Evolutionary conservation across 768 basidiomycete species (phyloP).

Genomic region (Candolleomyces eurysporus): DNA sequence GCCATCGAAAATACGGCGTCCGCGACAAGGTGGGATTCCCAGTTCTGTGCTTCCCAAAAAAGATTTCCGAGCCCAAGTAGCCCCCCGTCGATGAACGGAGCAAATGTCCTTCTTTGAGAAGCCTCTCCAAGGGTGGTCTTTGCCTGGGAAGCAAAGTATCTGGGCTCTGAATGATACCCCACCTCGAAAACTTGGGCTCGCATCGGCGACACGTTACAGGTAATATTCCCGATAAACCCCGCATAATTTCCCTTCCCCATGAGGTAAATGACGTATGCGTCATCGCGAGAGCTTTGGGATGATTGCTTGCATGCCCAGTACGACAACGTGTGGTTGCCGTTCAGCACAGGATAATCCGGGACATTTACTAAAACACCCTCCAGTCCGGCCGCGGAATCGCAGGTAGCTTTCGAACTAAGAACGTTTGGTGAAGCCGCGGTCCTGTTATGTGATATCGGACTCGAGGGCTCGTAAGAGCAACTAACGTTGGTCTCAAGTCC

Average conservation of each 20-base stretch:
- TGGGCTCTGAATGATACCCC: slow-evolving; percentile 10
- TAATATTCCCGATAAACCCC: slow-evolving; percentile 13
- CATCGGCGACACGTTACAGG: slow-evolving; percentile 16
- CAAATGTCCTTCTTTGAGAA: neutral
- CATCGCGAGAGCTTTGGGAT: neutral
- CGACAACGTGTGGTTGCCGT: neutral
- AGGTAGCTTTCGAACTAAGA: no score
- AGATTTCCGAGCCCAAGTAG: neutral
- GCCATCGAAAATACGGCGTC: slow-evolving; percentile 15
- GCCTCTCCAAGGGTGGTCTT: neutral
- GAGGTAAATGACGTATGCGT: slow-evolving; percentile 14
- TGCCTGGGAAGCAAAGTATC: neutral
- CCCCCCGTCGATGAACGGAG: slow-evolving; percentile 1
- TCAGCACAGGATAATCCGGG: neutral
- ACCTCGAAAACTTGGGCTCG: slow-evolving; percentile 16
- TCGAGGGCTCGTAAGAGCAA: slow-evolving; percentile 15
- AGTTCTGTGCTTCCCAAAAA: neutral
- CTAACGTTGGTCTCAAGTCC: slow-evolving; percentile 17
- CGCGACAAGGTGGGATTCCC: neutral
- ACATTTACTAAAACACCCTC: neutral
- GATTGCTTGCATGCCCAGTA: slow-evolving; percentile 16
- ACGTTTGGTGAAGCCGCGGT: no score
- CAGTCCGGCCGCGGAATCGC: neutral
- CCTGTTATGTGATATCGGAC: slow-evolving; percentile 5
- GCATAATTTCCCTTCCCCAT: slow-evolving; percentile 8